Percentiles rank a stretch among this genome's conserved stretches.
Evolutionary conservation across 495 filamentous ascomycete genomes (phyloP).

Genomic region (Aspergillus diversus): DNA sequence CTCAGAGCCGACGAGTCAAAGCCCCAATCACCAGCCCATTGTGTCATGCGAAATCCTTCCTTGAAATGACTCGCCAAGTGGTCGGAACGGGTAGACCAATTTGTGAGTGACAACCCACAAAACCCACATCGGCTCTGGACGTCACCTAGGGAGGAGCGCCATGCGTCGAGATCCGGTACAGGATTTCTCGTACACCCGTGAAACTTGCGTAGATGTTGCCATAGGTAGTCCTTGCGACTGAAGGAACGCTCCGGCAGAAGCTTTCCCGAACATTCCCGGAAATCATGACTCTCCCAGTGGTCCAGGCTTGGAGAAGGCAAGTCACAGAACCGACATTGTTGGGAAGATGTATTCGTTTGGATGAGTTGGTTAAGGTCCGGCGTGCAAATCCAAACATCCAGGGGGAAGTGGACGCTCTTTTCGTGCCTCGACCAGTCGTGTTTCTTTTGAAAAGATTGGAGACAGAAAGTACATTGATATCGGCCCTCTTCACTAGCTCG

Average conservation of each 20-base stretch:
- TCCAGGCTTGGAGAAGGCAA: conserved; percentile 56
- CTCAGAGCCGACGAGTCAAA: conserved; percentile 61
- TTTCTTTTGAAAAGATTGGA: conserved; percentile 77
- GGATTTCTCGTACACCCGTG: conserved; percentile 66
- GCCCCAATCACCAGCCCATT: conserved; percentile 77
- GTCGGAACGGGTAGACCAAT: conserved; percentile 64
- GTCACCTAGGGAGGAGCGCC: conserved; percentile 63
- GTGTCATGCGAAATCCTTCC: conserved; percentile 64
- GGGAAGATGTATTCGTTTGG: conserved; percentile 15
- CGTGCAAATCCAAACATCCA: conserved; percentile 77
- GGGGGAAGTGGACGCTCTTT: conserved; percentile 74
- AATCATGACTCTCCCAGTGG: conserved; percentile 74
- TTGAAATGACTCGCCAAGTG: conserved; percentile 74
- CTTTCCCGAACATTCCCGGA: conserved; percentile 67
- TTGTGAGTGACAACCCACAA: conserved; percentile 62
- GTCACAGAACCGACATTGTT: conserved; percentile 69
- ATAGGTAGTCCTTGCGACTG: conserved; percentile 81
- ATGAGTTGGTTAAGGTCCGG: conserved; percentile 12
- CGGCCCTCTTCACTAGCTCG: conserved; percentile 34
- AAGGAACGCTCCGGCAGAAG: conserved; percentile 71
- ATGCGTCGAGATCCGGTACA: conserved; percentile 65
- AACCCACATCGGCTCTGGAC: conserved; percentile 74
- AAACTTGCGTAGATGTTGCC: conserved; percentile 79
- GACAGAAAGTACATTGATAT: conserved; percentile 87
- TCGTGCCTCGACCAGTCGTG: conserved; percentile 87